Percentiles rank a stretch among this genome's conserved stretches.
phyloP scores from a whole-genome alignment of 2,329 filamentous ascomycete species.

The Bipolaris cookei region DNA sequence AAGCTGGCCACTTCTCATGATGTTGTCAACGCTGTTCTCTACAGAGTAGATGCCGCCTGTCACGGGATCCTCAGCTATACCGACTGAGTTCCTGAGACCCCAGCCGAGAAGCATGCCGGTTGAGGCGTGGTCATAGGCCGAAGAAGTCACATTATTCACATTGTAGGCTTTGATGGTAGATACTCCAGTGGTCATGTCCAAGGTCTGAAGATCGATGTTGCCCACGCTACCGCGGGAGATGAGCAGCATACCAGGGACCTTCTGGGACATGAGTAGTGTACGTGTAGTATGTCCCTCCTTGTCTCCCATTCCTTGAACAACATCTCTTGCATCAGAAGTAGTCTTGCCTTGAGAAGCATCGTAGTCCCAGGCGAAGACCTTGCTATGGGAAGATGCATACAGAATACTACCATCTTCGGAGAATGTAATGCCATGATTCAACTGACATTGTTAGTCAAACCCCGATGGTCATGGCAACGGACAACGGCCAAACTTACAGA shows the following conservation, averaged over 20 bases:
- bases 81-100: conserved; percentile 76
- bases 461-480: not conserved
- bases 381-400: conserved; percentile 62
- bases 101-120: conserved; percentile 63
- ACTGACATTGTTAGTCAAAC: conserved; percentile 25
- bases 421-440: conserved; percentile 61
- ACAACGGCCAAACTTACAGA: conserved; percentile 32
- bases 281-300: conserved; percentile 67
- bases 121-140: conserved; percentile 58
- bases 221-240: conserved; percentile 69
- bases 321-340: conserved; percentile 57
- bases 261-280: conserved; percentile 67
- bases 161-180: conserved; percentile 72
- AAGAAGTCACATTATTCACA: conserved; percentile 51
- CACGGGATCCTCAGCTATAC: conserved; percentile 67
- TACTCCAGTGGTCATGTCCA: conserved; percentile 61
- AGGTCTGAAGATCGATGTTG: conserved; percentile 66
- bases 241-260: conserved; percentile 63
- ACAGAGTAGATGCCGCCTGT: conserved; percentile 62
- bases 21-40: conserved; percentile 73
- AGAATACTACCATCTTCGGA: conserved; percentile 58
- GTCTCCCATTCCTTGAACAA: conserved; percentile 68
- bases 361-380: conserved; percentile 71
- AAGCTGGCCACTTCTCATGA: conserved; percentile 64
- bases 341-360: conserved; percentile 57